Conservation (phyloP, 2,329 filamentous ascomycete genomes). For the Emergomyces pasteurianus region DNA sequence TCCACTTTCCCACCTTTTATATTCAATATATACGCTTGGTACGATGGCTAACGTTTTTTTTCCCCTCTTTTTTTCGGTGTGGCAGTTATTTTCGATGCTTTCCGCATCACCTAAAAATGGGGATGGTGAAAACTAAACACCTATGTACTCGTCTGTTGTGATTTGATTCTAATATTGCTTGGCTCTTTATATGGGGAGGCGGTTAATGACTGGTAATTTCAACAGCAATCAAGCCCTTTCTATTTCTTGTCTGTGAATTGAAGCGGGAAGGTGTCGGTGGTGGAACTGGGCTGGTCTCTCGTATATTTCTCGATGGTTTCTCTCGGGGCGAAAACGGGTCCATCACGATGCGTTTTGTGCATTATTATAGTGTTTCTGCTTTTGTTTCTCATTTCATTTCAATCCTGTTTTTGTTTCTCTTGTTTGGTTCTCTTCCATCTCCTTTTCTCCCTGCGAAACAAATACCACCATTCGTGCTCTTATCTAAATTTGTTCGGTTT, state of each 20-base stretch:
- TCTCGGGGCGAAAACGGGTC: background rate
- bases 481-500: background rate
- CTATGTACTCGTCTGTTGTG: background rate
- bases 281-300: background rate
- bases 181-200: background rate
- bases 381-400: background rate
- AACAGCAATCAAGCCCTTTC: background rate
- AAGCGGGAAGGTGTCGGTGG: background rate
- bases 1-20: background rate
- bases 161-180: background rate
- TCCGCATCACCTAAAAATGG: conserved; percentile 23
- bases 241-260: background rate
- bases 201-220: background rate
- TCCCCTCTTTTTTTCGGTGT: background rate
- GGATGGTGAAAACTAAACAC: background rate
- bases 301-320: background rate
- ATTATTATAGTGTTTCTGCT: background rate
- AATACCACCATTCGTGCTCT: background rate
- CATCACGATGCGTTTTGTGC: background rate
- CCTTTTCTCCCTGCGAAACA: background rate
- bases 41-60: conserved; percentile 3
- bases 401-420: background rate
- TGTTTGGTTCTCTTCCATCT: background rate
- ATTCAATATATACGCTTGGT: background rate
- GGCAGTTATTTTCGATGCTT: conserved; percentile 26